Percentiles rank a stretch among this genome's conserved stretches.
Evolutionary conservation across 345 rosid species (phyloP).

Genomic region (Pugionium cornutum): DNA sequence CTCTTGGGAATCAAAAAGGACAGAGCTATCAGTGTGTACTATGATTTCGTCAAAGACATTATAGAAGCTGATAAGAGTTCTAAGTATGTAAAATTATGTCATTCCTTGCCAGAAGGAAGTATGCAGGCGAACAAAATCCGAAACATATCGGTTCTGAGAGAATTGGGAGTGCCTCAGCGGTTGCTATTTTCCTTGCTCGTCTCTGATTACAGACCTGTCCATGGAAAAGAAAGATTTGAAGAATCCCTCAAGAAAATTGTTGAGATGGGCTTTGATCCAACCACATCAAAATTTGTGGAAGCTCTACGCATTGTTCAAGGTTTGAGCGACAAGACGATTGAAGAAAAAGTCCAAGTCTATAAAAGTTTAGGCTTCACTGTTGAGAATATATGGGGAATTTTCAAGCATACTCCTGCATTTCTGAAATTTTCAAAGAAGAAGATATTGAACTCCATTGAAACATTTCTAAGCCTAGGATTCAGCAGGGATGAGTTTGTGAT

Average conservation of each 20-base stretch:
- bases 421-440: background rate
- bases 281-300: background rate
- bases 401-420: background rate
- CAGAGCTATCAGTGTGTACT: background rate
- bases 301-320: background rate
- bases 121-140: slow-evolving; percentile 7
- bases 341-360: background rate
- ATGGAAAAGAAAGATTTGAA: background rate
- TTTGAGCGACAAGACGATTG: background rate
- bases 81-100: background rate
- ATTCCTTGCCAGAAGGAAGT: background rate
- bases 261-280: slow-evolving; percentile 2
- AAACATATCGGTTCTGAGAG: slow-evolving; percentile 26
- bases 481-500: slow-evolving; percentile 29
- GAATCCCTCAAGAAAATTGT: slow-evolving; percentile 7
- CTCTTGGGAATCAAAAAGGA: slow-evolving; percentile 14
- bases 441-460: slow-evolving; percentile 22
- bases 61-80: background rate
- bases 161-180: slow-evolving; percentile 30
- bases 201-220: background rate
- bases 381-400: slow-evolving; percentile 9
- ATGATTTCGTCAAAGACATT: slow-evolving; percentile 17
- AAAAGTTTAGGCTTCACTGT: background rate
- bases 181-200: slow-evolving; percentile 9
- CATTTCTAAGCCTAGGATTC: slow-evolving; percentile 27